Base-by-base conservation (phyloP, 306 rosid genomes). In the Cucurbita ficifolia region DNA sequence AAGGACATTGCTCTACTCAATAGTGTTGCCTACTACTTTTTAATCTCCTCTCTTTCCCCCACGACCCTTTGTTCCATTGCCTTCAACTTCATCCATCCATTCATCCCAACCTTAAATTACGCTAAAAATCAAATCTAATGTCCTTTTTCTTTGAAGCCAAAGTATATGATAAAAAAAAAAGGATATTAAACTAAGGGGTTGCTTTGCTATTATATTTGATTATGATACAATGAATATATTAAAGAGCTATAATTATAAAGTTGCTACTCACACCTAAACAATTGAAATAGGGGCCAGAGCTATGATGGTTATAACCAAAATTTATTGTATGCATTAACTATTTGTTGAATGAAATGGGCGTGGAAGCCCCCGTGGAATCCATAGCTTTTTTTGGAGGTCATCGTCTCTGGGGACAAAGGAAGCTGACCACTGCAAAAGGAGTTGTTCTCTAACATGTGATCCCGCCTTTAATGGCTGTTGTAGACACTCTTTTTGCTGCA, bases 401-500 rank as follows among this genome's bases (percentile, higher is more conserved):
- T 63, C 82, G 38, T 75, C 76, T 80, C 48, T 78, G 0, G 88
- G 75, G 14, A 84, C 91, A 84, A 92, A 92, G 0, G 87, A 71
- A 61, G 87, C 73, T 51, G 29, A 24, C 97, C 96, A 54, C 57
- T 83, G 82, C 93, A 84, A 64, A 80, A 91, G 54, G 73, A 79
- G 39, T 81, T 87, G 73, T 83, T 62, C 86, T 79, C 91, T 73
- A 89, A 81, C 87, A 84, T 79, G 51, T 82, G 87, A 45, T 76
- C 81, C 88, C 77, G 86, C 86, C 61, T 76, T 81, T 65, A 83
- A 29, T 3, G 2, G 12, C 13, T 54, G 13, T 6, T 19, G 1
- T 54, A 8, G 33, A 0, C 5, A 18, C 33, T n/a, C 5, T 21
- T 54, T 19, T 18, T 12, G 60, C 60, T 54, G 60, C 29, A 18